Percentiles rank a stretch among this genome's conserved stretches.
phyloP scores from a whole-genome alignment of 1,284 basidiomycete genomes.

The Apiotrichum gracile region DNA sequence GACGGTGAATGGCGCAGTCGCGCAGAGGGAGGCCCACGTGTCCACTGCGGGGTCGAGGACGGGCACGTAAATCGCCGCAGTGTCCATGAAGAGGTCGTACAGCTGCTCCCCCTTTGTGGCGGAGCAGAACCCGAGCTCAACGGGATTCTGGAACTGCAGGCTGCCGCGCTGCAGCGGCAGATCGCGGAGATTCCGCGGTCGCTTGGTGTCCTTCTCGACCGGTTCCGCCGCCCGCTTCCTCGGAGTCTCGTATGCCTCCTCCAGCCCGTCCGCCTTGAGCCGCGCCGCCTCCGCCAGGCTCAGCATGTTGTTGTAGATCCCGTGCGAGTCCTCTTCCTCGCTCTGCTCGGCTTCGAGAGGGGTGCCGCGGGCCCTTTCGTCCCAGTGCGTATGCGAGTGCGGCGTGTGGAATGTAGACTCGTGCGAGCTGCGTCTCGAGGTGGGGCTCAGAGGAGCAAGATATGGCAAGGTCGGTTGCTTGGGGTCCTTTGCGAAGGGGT shows the following conservation, averaged over 20 bases:
- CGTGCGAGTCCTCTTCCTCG: conserved; percentile 29
- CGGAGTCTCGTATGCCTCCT: background rate
- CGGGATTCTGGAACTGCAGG: conserved; percentile 30
- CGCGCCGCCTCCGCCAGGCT: conserved; percentile 44
- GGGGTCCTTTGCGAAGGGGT: too few species aligned
- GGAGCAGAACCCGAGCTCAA: conserved; percentile 57
- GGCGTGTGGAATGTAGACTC: too few species aligned
- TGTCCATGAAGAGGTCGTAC: conserved; percentile 67
- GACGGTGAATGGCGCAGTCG: conserved; percentile 37
- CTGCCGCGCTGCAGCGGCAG: conserved; percentile 26
- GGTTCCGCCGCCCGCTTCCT: background rate
- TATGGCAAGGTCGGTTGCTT: too few species aligned
- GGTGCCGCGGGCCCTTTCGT: too few species aligned
- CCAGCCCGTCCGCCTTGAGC: conserved; percentile 30
- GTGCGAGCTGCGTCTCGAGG: too few species aligned
- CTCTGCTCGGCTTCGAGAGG: conserved; percentile 19
- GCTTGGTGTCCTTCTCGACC: conserved; percentile 14
- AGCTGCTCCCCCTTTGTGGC: conserved; percentile 70
- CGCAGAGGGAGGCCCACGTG: conserved; percentile 57
- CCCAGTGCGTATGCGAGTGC: too few species aligned
- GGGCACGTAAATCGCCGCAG: conserved; percentile 78
- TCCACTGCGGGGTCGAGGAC: conserved; percentile 71
- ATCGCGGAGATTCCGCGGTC: conserved; percentile 7
- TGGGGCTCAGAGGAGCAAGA: too few species aligned
- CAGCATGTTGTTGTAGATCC: conserved; percentile 42